Evolutionary conservation across 2,329 filamentous ascomycete genomes (phyloP).

Genomic region (Simplicillium aogashimaense): DNA sequence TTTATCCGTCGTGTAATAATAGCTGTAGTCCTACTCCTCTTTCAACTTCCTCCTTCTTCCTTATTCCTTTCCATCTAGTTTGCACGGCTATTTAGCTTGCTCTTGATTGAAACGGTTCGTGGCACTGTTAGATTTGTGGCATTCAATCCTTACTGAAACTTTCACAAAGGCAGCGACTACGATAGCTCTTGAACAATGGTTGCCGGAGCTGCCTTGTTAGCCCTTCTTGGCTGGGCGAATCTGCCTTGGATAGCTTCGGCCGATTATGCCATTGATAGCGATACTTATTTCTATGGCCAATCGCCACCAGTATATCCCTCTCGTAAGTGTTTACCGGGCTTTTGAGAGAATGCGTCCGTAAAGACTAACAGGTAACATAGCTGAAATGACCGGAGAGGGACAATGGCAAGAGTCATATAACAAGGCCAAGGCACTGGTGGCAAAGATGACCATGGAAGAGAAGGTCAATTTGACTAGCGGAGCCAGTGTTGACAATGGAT

Average conservation of each 20-base stretch:
- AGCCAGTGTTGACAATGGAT: constrained; percentile 40
- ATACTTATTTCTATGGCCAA: constrained; percentile 37
- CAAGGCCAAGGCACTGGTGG: constrained; percentile 60
- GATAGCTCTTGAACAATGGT: constrained; percentile 1
- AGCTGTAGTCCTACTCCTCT: too few species aligned
- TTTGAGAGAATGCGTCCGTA: neutral
- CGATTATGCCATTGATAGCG: constrained; percentile 21
- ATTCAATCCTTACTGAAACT: too few species aligned
- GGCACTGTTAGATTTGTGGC: too few species aligned
- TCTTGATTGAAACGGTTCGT: too few species aligned
- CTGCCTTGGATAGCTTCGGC: constrained; percentile 1
- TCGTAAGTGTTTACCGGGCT: constrained; percentile 24
- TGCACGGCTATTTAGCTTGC: too few species aligned
- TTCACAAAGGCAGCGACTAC: too few species aligned
- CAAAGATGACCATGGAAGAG: constrained; percentile 62
- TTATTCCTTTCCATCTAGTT: too few species aligned
- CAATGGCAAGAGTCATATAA: constrained; percentile 57
- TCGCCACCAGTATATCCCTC: constrained; percentile 41
- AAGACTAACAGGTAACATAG: constrained; percentile 15
- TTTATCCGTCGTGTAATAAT: too few species aligned
- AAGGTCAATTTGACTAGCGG: constrained; percentile 74
- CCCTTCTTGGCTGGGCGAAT: constrained; percentile 4
- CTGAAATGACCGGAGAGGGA: constrained; percentile 39
- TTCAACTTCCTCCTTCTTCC: too few species aligned
- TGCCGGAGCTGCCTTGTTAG: neutral